A percentile compares a stretch with the other conserved stretches of the same genome.
phyloP scores from a whole-genome alignment of 2,329 filamentous ascomycete genomes.

The Amauroascus verrucosus region DNA sequence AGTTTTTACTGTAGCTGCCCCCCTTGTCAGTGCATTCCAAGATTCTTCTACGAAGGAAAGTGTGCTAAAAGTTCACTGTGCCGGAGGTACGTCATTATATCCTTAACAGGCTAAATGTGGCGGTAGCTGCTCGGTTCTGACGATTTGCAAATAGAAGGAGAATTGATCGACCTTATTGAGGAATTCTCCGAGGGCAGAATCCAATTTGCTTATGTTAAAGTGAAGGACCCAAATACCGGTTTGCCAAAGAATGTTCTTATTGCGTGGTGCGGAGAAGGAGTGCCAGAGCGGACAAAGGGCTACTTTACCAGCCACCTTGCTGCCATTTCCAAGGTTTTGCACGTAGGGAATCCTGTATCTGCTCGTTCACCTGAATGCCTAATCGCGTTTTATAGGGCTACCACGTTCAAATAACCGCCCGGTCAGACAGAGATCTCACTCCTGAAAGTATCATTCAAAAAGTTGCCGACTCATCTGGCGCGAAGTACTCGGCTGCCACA shows the following conservation, averaged over 20 bases:
- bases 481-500: constrained; percentile 74
- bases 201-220: constrained; percentile 92
- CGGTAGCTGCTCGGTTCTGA: constrained; percentile 19
- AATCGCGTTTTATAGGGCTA: constrained; percentile 53
- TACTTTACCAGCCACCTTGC: constrained; percentile 94
- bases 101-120: neutral
- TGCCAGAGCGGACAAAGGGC: constrained; percentile 95
- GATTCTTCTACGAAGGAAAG: constrained; percentile 80
- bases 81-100: constrained; percentile 58
- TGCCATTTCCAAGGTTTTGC: constrained; percentile 80
- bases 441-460: constrained; percentile 85
- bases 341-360: constrained; percentile 42
- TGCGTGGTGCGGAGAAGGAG: constrained; percentile 93
- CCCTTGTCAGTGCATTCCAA: constrained; percentile 78
- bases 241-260: constrained; percentile 90
- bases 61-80: constrained; percentile 84
- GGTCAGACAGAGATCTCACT: constrained; percentile 78
- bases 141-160: constrained; percentile 56
- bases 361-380: neutral
- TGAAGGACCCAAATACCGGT: constrained; percentile 84
- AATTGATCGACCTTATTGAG: constrained; percentile 79
- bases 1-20: constrained; percentile 83
- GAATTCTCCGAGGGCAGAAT: constrained; percentile 95
- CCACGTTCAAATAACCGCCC: constrained; percentile 93
- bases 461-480: constrained; percentile 84